phyloP scores from a whole-genome alignment of 495 filamentous ascomycete species.

The Penicillium daleae region DNA sequence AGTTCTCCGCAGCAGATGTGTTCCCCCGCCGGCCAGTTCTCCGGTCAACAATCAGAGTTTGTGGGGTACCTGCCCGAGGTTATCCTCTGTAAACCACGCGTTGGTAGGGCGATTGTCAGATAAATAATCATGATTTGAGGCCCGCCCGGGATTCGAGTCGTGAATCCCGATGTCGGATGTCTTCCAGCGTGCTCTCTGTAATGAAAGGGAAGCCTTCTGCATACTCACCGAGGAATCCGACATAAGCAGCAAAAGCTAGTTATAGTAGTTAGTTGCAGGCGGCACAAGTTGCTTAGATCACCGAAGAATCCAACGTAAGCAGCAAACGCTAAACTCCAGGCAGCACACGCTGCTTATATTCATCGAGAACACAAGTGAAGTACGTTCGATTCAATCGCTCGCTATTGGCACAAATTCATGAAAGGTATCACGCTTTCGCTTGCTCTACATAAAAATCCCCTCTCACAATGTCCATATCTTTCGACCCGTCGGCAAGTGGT shows the following conservation, averaged over 20 bases:
- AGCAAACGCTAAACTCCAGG: neutral
- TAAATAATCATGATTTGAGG: neutral
- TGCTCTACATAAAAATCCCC: neutral
- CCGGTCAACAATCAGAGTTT: neutral
- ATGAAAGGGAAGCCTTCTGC: neutral
- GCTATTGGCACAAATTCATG: neutral
- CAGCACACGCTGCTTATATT: neutral
- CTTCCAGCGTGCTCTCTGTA: neutral
- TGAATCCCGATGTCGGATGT: neutral
- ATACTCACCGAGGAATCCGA: neutral
- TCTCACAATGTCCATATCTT: neutral
- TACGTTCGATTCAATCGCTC: neutral
- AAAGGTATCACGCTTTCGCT: neutral
- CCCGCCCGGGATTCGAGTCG: neutral
- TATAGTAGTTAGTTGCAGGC: no score
- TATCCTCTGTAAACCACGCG: neutral
- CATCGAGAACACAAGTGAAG: neutral
- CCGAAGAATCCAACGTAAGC: neutral
- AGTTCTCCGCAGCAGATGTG: conserved; percentile 1
- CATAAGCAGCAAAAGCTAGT: no score
- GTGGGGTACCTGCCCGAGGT: conserved; percentile 6
- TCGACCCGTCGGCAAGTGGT: neutral
- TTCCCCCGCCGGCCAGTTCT: neutral
- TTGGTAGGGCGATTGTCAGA: neutral
- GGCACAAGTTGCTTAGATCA: no score